Percentiles rank a stretch among this genome's conserved stretches.
Evolutionary conservation across 2,329 filamentous ascomycete genomes (phyloP).

Genomic region (Penicillium digitatum): DNA sequence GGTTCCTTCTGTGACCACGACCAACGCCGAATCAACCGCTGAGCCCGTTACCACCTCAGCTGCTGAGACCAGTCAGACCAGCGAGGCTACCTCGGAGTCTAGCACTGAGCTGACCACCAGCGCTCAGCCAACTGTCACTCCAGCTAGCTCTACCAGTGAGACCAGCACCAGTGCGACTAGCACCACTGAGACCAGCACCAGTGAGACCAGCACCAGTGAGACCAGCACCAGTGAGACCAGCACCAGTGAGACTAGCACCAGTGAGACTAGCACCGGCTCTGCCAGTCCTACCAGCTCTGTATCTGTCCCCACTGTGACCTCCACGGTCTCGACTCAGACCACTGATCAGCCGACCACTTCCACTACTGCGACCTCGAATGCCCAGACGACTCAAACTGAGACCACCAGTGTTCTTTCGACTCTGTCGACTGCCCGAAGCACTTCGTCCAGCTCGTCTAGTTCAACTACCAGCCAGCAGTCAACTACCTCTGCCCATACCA

Average conservation of each 20-base stretch:
- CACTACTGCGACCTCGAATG: constrained; percentile 3
- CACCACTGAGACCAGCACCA: not conserved
- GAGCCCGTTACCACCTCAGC: constrained; percentile 15
- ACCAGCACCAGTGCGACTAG: not conserved
- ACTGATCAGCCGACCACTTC: constrained; percentile 28
- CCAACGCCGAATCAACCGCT: constrained; percentile 6
- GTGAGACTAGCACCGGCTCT: too few relatives aligned
- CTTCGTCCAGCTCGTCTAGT: constrained; percentile 8
- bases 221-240: too few relatives aligned
- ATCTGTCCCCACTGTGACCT: not conserved
- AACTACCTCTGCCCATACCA: constrained; percentile 22
- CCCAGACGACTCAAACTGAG: constrained; percentile 8
- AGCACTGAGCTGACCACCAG: constrained; percentile 8
- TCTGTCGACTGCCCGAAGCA: constrained; percentile 16
- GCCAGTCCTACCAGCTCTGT: constrained; percentile 5
- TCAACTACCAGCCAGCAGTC: constrained; percentile 7
- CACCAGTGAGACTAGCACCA: too few relatives aligned
- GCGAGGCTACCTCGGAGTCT: constrained; percentile 11
- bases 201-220: too few relatives aligned
- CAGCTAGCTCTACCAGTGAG: constrained; percentile 8
- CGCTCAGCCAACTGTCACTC: constrained; percentile 15
- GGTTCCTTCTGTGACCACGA: not conserved
- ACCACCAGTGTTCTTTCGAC: constrained; percentile 19
- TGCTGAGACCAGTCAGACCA: constrained; percentile 10
- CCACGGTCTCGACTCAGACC: constrained; percentile 7